phyloP scores from a whole-genome alignment of 495 filamentous ascomycete species.

The Talaromyces ruber region DNA sequence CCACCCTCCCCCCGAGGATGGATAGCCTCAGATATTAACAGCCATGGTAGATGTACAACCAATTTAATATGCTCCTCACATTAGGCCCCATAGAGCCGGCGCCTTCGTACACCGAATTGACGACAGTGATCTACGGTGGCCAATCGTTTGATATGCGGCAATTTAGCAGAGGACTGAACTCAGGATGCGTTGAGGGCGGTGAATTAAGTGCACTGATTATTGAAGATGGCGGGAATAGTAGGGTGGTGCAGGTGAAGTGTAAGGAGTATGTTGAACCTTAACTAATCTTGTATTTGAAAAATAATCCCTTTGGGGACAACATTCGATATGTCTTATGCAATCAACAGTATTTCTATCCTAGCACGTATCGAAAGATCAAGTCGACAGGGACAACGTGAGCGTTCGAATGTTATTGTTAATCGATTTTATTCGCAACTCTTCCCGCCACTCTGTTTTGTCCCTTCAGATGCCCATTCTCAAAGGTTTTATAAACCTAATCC shows the following conservation, averaged over 20 bases:
- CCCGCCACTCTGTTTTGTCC: no score
- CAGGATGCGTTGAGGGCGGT: conserved; percentile 67
- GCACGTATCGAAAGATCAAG: no score
- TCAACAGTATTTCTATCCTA: no score
- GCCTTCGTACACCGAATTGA: conserved; percentile 5
- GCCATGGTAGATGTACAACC: conserved; percentile 44
- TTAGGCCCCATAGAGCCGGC: neutral
- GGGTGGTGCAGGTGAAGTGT: conserved; percentile 27
- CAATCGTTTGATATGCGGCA: conserved; percentile 55
- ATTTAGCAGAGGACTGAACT: conserved; percentile 80
- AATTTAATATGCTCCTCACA: conserved; percentile 36
- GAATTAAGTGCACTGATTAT: conserved; percentile 71
- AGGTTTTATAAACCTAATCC: no score
- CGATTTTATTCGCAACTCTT: no score
- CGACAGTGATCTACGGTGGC: conserved; percentile 70
- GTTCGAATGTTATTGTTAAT: no score
- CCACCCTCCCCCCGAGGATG: neutral
- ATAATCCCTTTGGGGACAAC: no score
- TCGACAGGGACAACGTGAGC: no score
- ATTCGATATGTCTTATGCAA: no score
- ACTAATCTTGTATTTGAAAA: no score
- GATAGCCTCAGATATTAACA: neutral
- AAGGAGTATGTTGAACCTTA: conserved; percentile 12
- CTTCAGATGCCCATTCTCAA: no score
- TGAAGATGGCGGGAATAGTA: conserved; percentile 34